phyloP scores from a whole-genome alignment of 1,284 basidiomycete genomes.

The Sphaerobolus stellatus region DNA sequence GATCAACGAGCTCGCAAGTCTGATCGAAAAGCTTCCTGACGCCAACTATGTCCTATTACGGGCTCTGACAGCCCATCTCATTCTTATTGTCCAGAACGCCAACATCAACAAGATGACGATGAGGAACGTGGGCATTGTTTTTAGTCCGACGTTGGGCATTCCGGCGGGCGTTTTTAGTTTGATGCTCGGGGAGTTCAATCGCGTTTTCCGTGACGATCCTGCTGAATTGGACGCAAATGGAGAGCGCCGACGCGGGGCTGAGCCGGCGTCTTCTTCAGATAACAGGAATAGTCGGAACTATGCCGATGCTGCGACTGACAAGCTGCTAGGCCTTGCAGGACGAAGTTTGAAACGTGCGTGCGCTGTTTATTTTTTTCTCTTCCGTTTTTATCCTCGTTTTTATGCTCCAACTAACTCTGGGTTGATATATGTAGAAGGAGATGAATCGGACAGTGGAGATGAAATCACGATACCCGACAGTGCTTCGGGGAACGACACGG shows the following conservation, averaged over 20 bases:
- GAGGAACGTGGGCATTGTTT: conserved; percentile 98
- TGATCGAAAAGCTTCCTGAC: conserved; percentile 85
- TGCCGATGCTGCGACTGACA: conserved; percentile 74
- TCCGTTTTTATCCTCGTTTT: conserved; percentile 12
- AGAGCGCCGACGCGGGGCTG: conserved; percentile 33
- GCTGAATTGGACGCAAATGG: conserved; percentile 29
- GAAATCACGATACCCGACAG: conserved; percentile 65
- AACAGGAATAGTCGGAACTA: conserved; percentile 78
- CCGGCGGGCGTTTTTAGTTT: conserved; percentile 93
- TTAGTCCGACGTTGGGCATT: conserved; percentile 92
- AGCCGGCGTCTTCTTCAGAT: conserved; percentile 24
- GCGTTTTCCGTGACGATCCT: conserved; percentile 76
- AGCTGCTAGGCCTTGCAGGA: conserved; percentile 70
- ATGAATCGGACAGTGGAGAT: conserved; percentile 66
- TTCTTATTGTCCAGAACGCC: conserved; percentile 91
- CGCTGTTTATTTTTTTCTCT: conserved; percentile 12
- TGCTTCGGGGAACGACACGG: conserved; percentile 47
- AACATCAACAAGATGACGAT: conserved; percentile 97
- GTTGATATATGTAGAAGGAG: conserved; percentile 52
- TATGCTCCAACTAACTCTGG: conserved; percentile 25
- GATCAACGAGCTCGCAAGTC: conserved; percentile 79
- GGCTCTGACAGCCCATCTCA: conserved; percentile 92
- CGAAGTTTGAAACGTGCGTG: conserved; percentile 60
- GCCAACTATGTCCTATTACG: conserved; percentile 94
- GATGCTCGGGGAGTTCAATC: conserved; percentile 88